Conservation (phyloP, 495 filamentous ascomycete species). For the Daldinia vernicosa region DNA sequence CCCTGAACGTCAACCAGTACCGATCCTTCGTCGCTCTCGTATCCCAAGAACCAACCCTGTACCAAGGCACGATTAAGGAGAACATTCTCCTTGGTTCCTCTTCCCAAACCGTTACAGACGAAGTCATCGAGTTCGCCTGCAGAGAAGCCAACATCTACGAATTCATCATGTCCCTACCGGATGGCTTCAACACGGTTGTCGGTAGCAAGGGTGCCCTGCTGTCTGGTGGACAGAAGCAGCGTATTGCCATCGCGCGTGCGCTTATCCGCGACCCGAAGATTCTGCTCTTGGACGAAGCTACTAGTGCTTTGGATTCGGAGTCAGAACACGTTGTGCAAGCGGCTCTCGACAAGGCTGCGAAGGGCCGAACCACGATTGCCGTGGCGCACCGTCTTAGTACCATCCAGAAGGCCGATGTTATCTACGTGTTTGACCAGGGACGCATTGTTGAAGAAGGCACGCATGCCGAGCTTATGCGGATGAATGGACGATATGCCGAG, state of each 20-base stretch:
- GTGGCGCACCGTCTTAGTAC: conserved; percentile 82
- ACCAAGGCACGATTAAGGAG: conserved; percentile 84
- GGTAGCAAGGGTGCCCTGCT: conserved; percentile 81
- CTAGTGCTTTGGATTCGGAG: conserved; percentile 81
- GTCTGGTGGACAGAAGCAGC: conserved; percentile 86
- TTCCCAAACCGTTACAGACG: conserved; percentile 70
- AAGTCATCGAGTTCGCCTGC: conserved; percentile 76
- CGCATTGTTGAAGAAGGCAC: conserved; percentile 76
- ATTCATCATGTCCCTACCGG: conserved; percentile 71
- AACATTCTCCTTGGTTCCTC: conserved; percentile 79
- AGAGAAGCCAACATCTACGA: conserved; percentile 92
- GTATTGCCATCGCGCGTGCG: conserved; percentile 78
- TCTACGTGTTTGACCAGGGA: conserved; percentile 84
- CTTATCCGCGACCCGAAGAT: conserved; percentile 73
- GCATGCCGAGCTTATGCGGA: conserved; percentile 71
- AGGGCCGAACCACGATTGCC: conserved; percentile 79
- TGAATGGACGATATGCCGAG: conserved; percentile 77
- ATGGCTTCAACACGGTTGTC: conserved; percentile 79
- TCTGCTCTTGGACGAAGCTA: conserved; percentile 81
- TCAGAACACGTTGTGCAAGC: conserved; percentile 85
- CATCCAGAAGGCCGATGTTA: conserved; percentile 83
- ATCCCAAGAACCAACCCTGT: conserved; percentile 86
- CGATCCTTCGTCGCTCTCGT: conserved; percentile 80
- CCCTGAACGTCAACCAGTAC: conserved; percentile 81
- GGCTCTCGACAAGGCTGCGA: conserved; percentile 76